Evolutionary conservation across 2,329 filamentous ascomycete genomes (phyloP).

Genomic region (Graphilbum ipis-grandicollis): DNA sequence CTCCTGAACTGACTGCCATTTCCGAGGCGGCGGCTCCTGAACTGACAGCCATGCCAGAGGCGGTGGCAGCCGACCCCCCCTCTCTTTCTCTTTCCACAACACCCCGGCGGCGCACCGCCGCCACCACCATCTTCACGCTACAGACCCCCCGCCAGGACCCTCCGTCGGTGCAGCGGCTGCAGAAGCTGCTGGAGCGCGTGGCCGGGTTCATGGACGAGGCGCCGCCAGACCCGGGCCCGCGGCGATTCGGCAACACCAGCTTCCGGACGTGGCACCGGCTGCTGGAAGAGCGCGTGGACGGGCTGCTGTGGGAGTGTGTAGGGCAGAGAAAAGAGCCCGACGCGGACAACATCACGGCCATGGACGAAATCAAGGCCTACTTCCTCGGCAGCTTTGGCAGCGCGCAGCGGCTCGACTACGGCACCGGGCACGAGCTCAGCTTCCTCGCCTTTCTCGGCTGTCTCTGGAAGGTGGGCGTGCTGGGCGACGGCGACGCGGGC

Average conservation of each 20-base stretch:
- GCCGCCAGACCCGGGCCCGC: constrained; percentile 69
- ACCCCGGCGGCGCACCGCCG: too few relatives aligned
- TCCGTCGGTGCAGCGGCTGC: constrained; percentile 44
- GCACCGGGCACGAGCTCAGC: constrained; percentile 88
- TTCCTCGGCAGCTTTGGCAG: constrained; percentile 79
- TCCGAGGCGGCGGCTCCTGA: background rate
- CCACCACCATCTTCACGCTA: constrained; percentile 30
- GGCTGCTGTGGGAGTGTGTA: constrained; percentile 39
- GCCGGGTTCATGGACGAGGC: constrained; percentile 55
- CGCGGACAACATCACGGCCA: constrained; percentile 8
- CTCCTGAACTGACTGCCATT: background rate
- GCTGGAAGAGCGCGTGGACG: constrained; percentile 40
- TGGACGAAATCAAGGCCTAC: constrained; percentile 58
- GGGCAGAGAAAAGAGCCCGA: constrained; percentile 15
- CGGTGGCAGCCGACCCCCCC: too few relatives aligned
- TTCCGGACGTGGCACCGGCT: constrained; percentile 72
- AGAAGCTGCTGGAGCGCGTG: constrained; percentile 46
- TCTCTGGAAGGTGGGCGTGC: constrained; percentile 79
- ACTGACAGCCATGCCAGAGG: constrained; percentile 6
- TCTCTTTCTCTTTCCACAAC: too few relatives aligned
- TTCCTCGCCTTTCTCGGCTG: constrained; percentile 83
- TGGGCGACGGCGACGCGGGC: constrained; percentile 31
- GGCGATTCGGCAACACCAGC: constrained; percentile 81
- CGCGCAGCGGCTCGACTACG: constrained; percentile 78
- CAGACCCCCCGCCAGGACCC: constrained; percentile 24